Evolutionary conservation across 768 basidiomycete species (phyloP), one percentile per base, ranked within the genome.

Genomic region (Leccinum sublutescens): DNA sequence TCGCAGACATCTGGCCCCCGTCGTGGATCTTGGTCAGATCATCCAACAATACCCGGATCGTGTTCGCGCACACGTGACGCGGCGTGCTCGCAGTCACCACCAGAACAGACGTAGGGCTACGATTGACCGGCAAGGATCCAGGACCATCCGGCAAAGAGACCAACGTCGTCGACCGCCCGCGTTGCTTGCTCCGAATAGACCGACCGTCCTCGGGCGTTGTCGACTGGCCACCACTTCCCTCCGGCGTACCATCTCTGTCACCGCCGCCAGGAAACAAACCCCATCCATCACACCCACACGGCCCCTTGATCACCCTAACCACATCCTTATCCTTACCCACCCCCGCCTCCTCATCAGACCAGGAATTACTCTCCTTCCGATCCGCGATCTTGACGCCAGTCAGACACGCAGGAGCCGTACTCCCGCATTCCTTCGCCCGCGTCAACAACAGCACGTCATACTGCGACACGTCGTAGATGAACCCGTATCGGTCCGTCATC

Each of bases 351-450:
- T 85, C 85, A 40, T 85, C 87, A 9, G 87, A 85, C 85, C 90
- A 92, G 29, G 80, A 85, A 63, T 91, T 87, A 61, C 86, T 85
- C 66, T 92, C 91, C 67, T 84, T 85, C 29, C 90, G 79, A 68
- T 94, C 93, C 2, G 91, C 89, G 58, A 94, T 90, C 77, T 88
- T 92, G 59, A 93, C 87, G 1, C 93, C 93, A 0, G 92, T 94
- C 50, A 92, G 76, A 66, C 90, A 92, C 7, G 91, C 91, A 4
- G 93, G 91, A 0, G 92, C 92, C 0, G 87, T 83, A 64, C 82
- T 88, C 50, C 82, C 78, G 59, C 88, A 91, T 57, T 86, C 86
- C 66, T 80, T 83, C 17, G 89, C 90, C 29, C 89, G 80, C 9
- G 89, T 71, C 27, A 95, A 80, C 14, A 96, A 75, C 25, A 93